phyloP scores from a whole-genome alignment of 192 early-diverging fungal species.

The Diversispora epigaea region DNA sequence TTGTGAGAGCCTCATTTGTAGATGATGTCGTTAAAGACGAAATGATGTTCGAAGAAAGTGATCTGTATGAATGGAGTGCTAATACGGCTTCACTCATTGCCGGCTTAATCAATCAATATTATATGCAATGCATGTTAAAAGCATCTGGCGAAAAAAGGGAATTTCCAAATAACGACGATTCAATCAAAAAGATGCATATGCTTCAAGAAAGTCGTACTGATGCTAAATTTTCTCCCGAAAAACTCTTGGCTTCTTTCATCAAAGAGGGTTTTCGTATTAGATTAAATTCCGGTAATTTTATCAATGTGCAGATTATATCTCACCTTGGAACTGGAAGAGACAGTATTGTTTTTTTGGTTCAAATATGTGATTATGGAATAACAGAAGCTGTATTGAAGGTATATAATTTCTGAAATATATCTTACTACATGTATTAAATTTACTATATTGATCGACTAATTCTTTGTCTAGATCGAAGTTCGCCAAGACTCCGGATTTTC shows the following conservation, averaged over 20 bases:
- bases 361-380: slow-evolving; percentile 30
- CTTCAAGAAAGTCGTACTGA: too few species aligned
- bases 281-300: slow-evolving; percentile 27
- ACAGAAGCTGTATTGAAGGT: slow-evolving; percentile 28
- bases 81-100: background rate
- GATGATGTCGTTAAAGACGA: background rate
- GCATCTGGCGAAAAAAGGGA: slow-evolving; percentile 25
- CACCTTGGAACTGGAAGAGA: slow-evolving; percentile 18
- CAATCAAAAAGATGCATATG: background rate
- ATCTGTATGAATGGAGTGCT: background rate
- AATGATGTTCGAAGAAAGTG: slow-evolving; percentile 22
- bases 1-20: slow-evolving; percentile 1
- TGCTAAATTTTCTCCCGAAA: slow-evolving; percentile 24
- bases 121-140: background rate
- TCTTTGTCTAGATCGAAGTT: too few species aligned
- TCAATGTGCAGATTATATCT: slow-evolving; percentile 24
- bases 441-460: slow-evolving; percentile 18
- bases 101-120: background rate
- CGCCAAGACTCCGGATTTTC: background rate
- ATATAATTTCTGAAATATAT: slow-evolving; percentile 24
- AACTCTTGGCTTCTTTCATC: slow-evolving; percentile 31
- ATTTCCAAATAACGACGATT: slow-evolving; percentile 20
- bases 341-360: slow-evolving; percentile 22
- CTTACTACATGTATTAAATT: slow-evolving; percentile 18
- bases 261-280: slow-evolving; percentile 7